Evolutionary conservation across 2,329 filamentous ascomycete genomes (phyloP), one percentile per base, ranked within the genome.

Genomic region (Colletotrichum sojae): DNA sequence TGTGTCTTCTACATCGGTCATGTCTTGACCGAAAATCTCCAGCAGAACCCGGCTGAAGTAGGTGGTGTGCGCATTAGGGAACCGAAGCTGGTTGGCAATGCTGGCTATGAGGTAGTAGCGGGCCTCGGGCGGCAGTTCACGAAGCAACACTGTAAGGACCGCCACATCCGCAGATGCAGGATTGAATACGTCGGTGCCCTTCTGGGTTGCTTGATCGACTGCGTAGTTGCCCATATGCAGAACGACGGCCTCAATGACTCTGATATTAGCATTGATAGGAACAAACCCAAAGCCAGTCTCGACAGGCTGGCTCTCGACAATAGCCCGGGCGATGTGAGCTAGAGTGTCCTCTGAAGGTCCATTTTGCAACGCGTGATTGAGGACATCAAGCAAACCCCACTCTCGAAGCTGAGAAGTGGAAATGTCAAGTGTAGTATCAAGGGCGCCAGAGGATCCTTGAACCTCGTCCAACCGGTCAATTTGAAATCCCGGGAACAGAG

Each of bases 11-110:
- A 92, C 90, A 73, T 92, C 91, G 78, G 81, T 86, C 76, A 87
- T 84, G 82, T 96, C 93, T 71, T 89, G 89, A 20, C 91, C 93
- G 79, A 98, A 98, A 46, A 98, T 85, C 74, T 97, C 90, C 55
- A 98, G 86, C 51, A 98, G 85, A 15, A 92, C 88, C 75, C 94
- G 93, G 77, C 91, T 95, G 83, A 97, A 99, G 83, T 96, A 99
- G 76, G 95, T 92, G 13, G 96, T 99, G 76, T 97, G 91, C 56
- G 91, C 90, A 77, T 94, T 97, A 12, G 95, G 94, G 78, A 92
- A 97, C 70, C 96, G 92, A 56, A 99, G 88, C 81, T 98, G 95
- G 79, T 98, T 97, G 66, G 94, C 88, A 77, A 99, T 94, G 73
- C 93, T 93, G 73, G 88, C 90, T 66, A 98, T 82, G 67, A 99